Evolutionary conservation across 1,284 basidiomycete species (phyloP).

Genomic region (Ceratobasidium theobromae): DNA sequence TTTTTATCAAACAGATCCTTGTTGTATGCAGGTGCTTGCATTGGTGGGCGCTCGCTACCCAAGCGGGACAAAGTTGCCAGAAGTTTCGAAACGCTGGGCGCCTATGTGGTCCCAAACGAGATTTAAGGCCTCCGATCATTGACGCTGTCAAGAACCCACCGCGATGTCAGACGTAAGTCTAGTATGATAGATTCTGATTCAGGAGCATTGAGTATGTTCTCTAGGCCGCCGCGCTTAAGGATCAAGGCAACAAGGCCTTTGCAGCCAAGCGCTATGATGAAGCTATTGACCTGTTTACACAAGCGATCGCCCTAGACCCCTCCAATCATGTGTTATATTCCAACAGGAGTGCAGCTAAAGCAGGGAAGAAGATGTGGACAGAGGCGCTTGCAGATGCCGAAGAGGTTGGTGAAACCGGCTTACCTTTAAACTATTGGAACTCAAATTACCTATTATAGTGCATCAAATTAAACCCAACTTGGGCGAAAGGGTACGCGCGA

Average conservation of each 20-base stretch:
- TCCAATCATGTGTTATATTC: constrained; percentile 68
- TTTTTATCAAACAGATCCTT: not conserved
- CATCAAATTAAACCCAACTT: constrained; percentile 76
- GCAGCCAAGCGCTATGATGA: constrained; percentile 88
- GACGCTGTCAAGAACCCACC: not conserved
- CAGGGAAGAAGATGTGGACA: constrained; percentile 77
- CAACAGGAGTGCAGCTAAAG: constrained; percentile 88
- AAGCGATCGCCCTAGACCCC: constrained; percentile 54
- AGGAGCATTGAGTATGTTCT: too few species aligned
- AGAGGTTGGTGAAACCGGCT: constrained; percentile 68
- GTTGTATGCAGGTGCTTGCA: not conserved
- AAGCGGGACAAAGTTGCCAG: constrained; percentile 1
- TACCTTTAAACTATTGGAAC: constrained; percentile 44
- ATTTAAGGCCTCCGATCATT: not conserved
- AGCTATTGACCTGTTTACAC: constrained; percentile 65
- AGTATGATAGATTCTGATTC: not conserved
- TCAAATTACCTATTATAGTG: constrained; percentile 41
- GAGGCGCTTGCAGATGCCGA: constrained; percentile 88
- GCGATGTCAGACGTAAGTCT: constrained; percentile 24
- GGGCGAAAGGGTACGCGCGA: constrained; percentile 90
- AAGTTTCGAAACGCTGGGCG: constrained; percentile 25
- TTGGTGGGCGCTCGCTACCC: not conserved
- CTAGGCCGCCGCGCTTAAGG: constrained; percentile 68
- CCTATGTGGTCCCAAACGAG: not conserved
- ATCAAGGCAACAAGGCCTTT: constrained; percentile 95